phyloP scores from a whole-genome alignment of 495 filamentous ascomycete species.

The Oidiodendron maius region DNA sequence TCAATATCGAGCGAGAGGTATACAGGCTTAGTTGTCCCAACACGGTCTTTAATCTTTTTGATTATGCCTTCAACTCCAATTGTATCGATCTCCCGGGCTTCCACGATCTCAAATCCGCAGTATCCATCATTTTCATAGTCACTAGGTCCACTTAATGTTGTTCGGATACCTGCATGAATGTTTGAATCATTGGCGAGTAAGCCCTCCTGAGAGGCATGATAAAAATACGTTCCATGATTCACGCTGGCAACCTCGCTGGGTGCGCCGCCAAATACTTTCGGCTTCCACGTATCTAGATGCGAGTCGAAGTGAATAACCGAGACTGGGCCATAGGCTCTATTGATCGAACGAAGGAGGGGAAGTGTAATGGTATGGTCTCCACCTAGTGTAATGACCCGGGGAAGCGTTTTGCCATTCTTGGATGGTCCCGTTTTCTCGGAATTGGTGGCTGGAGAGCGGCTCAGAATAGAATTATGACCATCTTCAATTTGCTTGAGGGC shows the following conservation, averaged over 20 bases:
- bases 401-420: conserved; percentile 43
- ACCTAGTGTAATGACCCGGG: conserved; percentile 61
- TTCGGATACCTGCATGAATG: conserved; percentile 76
- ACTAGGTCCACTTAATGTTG: conserved; percentile 62
- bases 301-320: conserved; percentile 64
- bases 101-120: conserved; percentile 71
- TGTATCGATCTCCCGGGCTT: conserved; percentile 70
- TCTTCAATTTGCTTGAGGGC: conserved; percentile 71
- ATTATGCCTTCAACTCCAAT: conserved; percentile 68
- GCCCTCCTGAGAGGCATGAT: conserved; percentile 66
- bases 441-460: conserved; percentile 42
- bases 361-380: conserved; percentile 61
- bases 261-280: conserved; percentile 56
- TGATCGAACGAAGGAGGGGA: conserved; percentile 57
- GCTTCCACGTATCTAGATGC: conserved; percentile 55
- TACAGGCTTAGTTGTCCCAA: conserved; percentile 60
- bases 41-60: conserved; percentile 62
- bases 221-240: conserved; percentile 79
- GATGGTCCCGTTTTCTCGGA: conserved; percentile 40
- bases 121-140: conserved; percentile 78
- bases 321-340: conserved; percentile 57
- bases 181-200: conserved; percentile 69
- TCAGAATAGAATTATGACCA: conserved; percentile 48
- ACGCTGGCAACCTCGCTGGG: conserved; percentile 60
- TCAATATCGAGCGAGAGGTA: conserved; percentile 78